Percentiles rank a stretch among this genome's conserved stretches.
Conservation (phyloP, 768 basidiomycete species). For the Leccinum sublutescens region DNA sequence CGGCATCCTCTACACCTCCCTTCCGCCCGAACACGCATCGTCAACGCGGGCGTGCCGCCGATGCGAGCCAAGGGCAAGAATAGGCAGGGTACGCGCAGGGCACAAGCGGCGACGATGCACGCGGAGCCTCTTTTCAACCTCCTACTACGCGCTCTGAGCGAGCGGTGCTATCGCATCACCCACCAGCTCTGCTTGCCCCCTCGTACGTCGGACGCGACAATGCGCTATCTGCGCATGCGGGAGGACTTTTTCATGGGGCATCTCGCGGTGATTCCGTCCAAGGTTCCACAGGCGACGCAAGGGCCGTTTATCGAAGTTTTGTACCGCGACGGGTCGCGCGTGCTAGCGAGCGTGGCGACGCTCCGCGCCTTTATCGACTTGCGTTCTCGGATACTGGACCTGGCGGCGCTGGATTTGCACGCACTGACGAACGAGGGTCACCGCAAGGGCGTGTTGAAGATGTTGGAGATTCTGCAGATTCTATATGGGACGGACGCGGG, state of each 20-base stretch:
- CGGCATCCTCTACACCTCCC: slow-evolving; percentile 72
- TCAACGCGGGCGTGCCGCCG: slow-evolving; percentile 70
- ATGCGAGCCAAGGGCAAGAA: slow-evolving; percentile 42
- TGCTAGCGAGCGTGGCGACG: slow-evolving; percentile 64
- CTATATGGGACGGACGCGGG: slow-evolving; percentile 68
- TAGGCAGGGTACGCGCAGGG: slow-evolving; percentile 29
- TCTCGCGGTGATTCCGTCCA: slow-evolving; percentile 70
- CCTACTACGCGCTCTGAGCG: slow-evolving; percentile 78
- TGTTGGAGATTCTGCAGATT: slow-evolving; percentile 73
- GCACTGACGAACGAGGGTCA: slow-evolving; percentile 67
- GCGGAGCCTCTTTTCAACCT: slow-evolving; percentile 55
- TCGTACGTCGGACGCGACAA: slow-evolving; percentile 72
- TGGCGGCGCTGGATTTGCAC: slow-evolving; percentile 85
- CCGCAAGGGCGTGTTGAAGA: slow-evolving; percentile 12
- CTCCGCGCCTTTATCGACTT: slow-evolving; percentile 77
- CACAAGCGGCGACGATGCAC: slow-evolving; percentile 15
- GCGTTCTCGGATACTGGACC: slow-evolving; percentile 82
- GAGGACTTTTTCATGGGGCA: slow-evolving; percentile 89
- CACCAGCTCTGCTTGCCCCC: slow-evolving; percentile 88
- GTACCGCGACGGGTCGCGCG: slow-evolving; percentile 69
- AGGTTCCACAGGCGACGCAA: slow-evolving; percentile 27
- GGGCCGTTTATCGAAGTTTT: slow-evolving; percentile 40
- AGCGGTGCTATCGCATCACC: slow-evolving; percentile 79
- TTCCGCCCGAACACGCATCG: slow-evolving; percentile 70
- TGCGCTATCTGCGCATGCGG: slow-evolving; percentile 76